Evolutionary conservation across 78 protist species (phyloP), one percentile per base, ranked within the genome.

Genomic region (Corallochytrium limacisporum): DNA sequence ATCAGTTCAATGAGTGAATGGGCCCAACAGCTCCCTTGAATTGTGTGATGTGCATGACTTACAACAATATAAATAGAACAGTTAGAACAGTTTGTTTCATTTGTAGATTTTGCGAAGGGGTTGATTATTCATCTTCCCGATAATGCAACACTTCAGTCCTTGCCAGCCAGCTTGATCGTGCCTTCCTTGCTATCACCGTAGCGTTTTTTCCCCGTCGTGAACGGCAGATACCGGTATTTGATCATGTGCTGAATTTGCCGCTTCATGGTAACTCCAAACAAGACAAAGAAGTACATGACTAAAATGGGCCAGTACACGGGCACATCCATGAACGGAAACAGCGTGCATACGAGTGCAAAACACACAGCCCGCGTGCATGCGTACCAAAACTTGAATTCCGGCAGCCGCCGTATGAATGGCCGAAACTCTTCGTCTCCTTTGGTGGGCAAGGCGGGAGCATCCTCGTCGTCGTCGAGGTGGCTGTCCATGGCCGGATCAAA

Each of bases 251-350:
- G 13, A 32, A 91, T 88, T 60, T 84, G 91, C 24, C 65, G 43
- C 51, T 75, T 83, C 89, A 89, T 81, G 13, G 91, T 85, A 28
- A 85, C 22, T 16, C n/a, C 36, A 32, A 81, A 85, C 20, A 92
- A 72, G 9, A 79, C 29, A 53, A 88, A 31, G 43, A 90, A 91
- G 73, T 91, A 91, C 39, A 88, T 2, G 35, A 91, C 60, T 33
- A 91, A 75, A 22, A 91, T 88, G 33, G 95, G 97, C 97, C 97
- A 91, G 74, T 77, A 91, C 9, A 90, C 95, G 32, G 97, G 97
- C 5, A 91, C 68, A 77, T 91, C 83, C 33, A 89, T 65, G 61
- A 83, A 18, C 54, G 69, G 31, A 38, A 77, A 32, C 44, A 77
- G 69, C 4, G 93, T 83, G 29, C 65, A 35, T 16, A 74, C n/a